phyloP scores from a whole-genome alignment of 2,329 filamentous ascomycete species.

The Trichoderma asperellum region DNA sequence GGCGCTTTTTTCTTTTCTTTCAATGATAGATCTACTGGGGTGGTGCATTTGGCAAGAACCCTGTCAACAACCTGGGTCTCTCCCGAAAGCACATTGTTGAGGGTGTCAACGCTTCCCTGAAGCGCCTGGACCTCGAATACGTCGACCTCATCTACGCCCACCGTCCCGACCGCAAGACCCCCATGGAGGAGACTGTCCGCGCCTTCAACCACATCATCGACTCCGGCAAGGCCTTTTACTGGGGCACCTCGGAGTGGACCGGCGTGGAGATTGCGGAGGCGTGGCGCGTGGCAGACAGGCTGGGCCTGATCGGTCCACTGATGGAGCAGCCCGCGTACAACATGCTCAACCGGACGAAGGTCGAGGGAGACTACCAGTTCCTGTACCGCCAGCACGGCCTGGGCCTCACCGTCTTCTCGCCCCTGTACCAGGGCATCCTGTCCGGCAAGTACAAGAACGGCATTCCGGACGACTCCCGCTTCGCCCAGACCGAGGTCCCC shows the following conservation, averaged over 20 bases:
- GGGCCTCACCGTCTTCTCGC: conserved; percentile 66
- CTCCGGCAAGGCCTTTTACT: conserved; percentile 70
- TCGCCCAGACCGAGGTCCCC: conserved; percentile 58
- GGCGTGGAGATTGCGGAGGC: conserved; percentile 68
- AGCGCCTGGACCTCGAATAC: conserved; percentile 61
- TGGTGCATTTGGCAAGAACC: conserved; percentile 60
- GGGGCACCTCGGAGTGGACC: conserved; percentile 71
- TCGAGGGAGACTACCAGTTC: conserved; percentile 65
- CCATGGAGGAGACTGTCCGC: conserved; percentile 71
- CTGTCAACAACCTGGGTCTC: conserved; percentile 68
- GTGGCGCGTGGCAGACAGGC: conserved; percentile 62
- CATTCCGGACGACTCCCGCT: conserved; percentile 62
- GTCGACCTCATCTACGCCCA: conserved; percentile 73
- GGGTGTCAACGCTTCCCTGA: conserved; percentile 62
- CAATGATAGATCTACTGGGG: conserved; percentile 65
- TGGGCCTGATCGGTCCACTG: conserved; percentile 64
- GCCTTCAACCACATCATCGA: conserved; percentile 73
- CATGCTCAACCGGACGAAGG: conserved; percentile 62
- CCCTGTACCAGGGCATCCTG: conserved; percentile 60
- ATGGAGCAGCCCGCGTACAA: conserved; percentile 72
- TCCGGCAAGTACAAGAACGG: conserved; percentile 70
- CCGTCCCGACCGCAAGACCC: conserved; percentile 67
- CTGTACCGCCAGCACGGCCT: conserved; percentile 64
- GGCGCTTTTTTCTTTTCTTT: not conserved
- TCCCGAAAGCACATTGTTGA: conserved; percentile 72